Percentiles rank a stretch among this genome's conserved stretches.
Evolutionary conservation across 768 basidiomycete species (phyloP).

Genomic region (Hortiboletus flavorubellus): DNA sequence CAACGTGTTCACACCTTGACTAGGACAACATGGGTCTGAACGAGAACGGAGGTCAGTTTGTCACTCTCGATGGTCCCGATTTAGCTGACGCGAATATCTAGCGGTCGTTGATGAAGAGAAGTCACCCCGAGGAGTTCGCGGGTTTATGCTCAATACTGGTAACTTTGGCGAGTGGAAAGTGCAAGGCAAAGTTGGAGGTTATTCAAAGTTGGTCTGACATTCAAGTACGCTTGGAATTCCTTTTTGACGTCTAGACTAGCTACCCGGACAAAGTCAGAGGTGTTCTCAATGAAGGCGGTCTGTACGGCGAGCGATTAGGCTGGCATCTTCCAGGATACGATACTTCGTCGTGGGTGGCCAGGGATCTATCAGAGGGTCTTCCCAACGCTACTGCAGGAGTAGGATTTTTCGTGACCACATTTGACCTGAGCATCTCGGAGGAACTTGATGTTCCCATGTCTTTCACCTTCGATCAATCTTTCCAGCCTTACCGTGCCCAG

Average conservation of each 20-base stretch:
- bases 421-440: constrained; percentile 55
- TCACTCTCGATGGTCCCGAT: background rate
- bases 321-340: constrained; percentile 77
- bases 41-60: constrained; percentile 48
- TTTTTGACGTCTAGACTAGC: constrained; percentile 35
- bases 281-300: constrained; percentile 68
- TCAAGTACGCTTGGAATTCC: background rate
- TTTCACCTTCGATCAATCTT: constrained; percentile 63
- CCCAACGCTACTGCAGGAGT: constrained; percentile 60
- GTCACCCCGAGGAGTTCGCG: constrained; percentile 74
- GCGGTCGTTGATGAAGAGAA: constrained; percentile 54
- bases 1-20: constrained; percentile 1
- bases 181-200: constrained; percentile 75
- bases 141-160: constrained; percentile 65
- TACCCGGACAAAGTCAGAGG: constrained; percentile 72
- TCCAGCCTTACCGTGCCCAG: constrained; percentile 66
- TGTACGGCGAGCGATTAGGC: constrained; percentile 65
- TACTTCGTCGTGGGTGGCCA: constrained; percentile 53
- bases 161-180: constrained; percentile 65
- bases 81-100: constrained; percentile 4
- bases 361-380: constrained; percentile 57
- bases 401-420: constrained; percentile 79
- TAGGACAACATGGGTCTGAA: constrained; percentile 82
- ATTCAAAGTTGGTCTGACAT: constrained; percentile 45
- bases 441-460: constrained; percentile 68